Evolutionary conservation across 2,329 filamentous ascomycete species (phyloP), one percentile per base, ranked within the genome.

Genomic region (Monosporascus cannonballus): DNA sequence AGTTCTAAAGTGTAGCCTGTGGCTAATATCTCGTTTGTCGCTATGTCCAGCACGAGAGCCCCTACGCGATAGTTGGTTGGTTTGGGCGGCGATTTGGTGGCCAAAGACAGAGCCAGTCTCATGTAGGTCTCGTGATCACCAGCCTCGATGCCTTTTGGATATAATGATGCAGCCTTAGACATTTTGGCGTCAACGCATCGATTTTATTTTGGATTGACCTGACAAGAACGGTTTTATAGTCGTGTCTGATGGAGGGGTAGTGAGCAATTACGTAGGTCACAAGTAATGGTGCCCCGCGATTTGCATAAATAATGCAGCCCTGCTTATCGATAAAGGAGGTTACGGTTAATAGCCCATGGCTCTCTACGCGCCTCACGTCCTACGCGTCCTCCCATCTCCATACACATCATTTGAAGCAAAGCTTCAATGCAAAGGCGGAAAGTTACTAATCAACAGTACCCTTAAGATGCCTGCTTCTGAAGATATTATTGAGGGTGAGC

Each of bases 31-130:
- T 72, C 67, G 61, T 84, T 78, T 37, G 74, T 77, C 42, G 71
- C 71, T 15, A 76, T 68, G 53, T 84, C 77, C 20, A 94, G 78
- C 39, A 97, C 78, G n/a, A 96, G 70, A n/a, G 94, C 94, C 42
- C 94, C 94, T 22, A 99, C 92, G 54, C 93, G 84, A 74, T 91
- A 99, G 70, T 97, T 97, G 49, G 90, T 91, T 2, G 92, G 87
- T 63, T 87, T 91, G 27, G 90, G 90, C 2, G 90, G 89, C 11
- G 92, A 96, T 58, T 87, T 80, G 37, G 80, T 78, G 14, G 94
- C 92, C 57, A 91, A 77, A n/a, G 78, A 73, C 53, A 97, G 81
- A 38, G 90, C 90, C 52, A 86, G 74, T 51, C 76, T 79, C 76
- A 97, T 87, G 66, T 74, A 74, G 2, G 65, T 70, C 48, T 66